These are phyloP conservation scores for Ogataea dorogensis DNA, from an alignment of 805 yeast genomes.

Conservation along the genomic window DNA sequence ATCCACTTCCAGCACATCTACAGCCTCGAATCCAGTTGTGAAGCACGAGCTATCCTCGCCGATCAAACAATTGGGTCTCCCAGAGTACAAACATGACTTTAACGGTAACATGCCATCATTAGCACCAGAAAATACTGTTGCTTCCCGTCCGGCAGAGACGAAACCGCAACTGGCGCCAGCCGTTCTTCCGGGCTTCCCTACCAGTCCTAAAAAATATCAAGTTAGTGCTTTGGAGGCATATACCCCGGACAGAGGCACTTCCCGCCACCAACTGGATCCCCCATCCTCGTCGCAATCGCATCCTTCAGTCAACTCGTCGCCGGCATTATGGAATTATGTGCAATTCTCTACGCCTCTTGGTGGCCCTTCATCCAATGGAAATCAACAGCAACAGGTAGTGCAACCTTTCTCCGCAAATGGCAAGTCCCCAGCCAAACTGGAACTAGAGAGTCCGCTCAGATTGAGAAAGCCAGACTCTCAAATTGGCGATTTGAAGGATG, in stretches of 20 bases:
- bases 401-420: slow-evolving; percentile 33
- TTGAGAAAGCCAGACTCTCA: slow-evolving; percentile 25
- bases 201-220: slow-evolving; percentile 41
- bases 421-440: slow-evolving; percentile 21
- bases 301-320: slow-evolving; percentile 61
- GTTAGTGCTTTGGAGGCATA: slow-evolving; percentile 58
- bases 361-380: slow-evolving; percentile 22
- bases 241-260: slow-evolving; percentile 58
- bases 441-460: slow-evolving; percentile 31
- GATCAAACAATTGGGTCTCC: slow-evolving; percentile 17
- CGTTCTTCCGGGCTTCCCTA: slow-evolving; percentile 11
- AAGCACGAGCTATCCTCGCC: slow-evolving; percentile 24
- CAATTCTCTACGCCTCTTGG: slow-evolving; percentile 54
- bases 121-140: slow-evolving; percentile 18
- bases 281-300: slow-evolving; percentile 35
- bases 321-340: slow-evolving; percentile 91
- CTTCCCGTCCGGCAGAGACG: slow-evolving; percentile 1
- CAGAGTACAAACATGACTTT: slow-evolving; percentile 17
- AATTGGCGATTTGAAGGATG: slow-evolving; percentile 44
- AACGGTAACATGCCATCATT: slow-evolving; percentile 11
- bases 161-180: slow-evolving; percentile 5
- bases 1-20: slow-evolving; percentile 19
- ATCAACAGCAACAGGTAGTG: slow-evolving; percentile 12
- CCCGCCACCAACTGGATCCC: slow-evolving; percentile 27
- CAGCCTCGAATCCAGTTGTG: slow-evolving; percentile 15